Percentiles rank a stretch among this genome's conserved stretches.
phyloP scores from a whole-genome alignment of 306 rosid genomes.

The Prunus persica region Prunus_persica_NCBIv2 NC_034015.1:17647001-17647500 shows the following conservation, averaged over 20 bases:
- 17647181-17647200: slow-evolving; percentile 81
- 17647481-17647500: slow-evolving; percentile 78
- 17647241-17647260: slow-evolving; percentile 16
- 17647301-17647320: slow-evolving; percentile 85
- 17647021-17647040: neutral
- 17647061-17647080: slow-evolving; percentile 9
- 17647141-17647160: slow-evolving; percentile 96
- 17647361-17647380: neutral
- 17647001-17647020: neutral
- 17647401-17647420: neutral
- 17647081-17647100: slow-evolving; percentile 9
- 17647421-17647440: neutral
- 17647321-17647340: slow-evolving; percentile 19
- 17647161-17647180: slow-evolving; percentile 92
- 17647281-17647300: slow-evolving; percentile 93
- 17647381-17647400: slow-evolving; percentile 4
- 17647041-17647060: neutral
- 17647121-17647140: slow-evolving; percentile 98
- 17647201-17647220: too few species aligned
- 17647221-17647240: neutral
- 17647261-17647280: slow-evolving; percentile 98
- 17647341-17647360: neutral
- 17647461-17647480: slow-evolving; percentile 8
- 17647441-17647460: neutral
- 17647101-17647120: slow-evolving; percentile 45